These are phyloP conservation scores for Populus davidiana DNA, from an alignment of 345 rosid species.

Conservation along the genomic window DNA sequence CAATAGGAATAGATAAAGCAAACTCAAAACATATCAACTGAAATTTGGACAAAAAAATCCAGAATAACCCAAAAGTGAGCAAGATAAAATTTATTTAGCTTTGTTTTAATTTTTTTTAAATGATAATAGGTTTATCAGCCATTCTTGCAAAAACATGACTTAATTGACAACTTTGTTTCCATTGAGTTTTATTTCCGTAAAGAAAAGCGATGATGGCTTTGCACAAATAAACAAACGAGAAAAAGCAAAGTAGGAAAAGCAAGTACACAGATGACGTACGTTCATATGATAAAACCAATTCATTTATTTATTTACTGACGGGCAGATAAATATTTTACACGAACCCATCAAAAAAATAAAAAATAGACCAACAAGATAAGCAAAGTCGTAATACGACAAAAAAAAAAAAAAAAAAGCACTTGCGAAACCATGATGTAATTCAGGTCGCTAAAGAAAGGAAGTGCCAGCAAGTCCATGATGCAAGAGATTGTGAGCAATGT, in stretches of 20 bases:
- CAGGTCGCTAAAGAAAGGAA: slow-evolving; percentile 25
- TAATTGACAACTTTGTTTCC: background rate
- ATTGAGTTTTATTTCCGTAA: background rate
- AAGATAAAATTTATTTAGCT: too few relatives aligned
- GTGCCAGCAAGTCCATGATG: slow-evolving; percentile 66
- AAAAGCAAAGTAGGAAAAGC: background rate
- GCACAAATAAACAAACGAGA: background rate
- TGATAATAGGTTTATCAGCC: too few relatives aligned
- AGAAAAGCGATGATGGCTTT: background rate
- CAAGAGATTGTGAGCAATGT: slow-evolving; percentile 66
- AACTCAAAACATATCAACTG: too few relatives aligned
- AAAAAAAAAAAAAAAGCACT: background rate
- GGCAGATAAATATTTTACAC: slow-evolving; percentile 13
- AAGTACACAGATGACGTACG: background rate
- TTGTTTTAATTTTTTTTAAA: too few relatives aligned
- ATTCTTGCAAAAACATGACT: too few relatives aligned
- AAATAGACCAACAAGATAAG: background rate
- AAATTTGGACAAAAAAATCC: too few relatives aligned
- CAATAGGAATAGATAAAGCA: too few relatives aligned
- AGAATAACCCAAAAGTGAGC: too few relatives aligned
- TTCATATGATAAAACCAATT: background rate
- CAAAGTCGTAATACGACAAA: background rate
- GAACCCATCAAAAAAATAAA: slow-evolving; percentile 9
- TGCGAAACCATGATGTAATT: background rate
- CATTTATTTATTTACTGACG: background rate